phyloP scores from a whole-genome alignment of 2,329 filamentous ascomycete species.

The Talaromyces atroroseus region DNA sequence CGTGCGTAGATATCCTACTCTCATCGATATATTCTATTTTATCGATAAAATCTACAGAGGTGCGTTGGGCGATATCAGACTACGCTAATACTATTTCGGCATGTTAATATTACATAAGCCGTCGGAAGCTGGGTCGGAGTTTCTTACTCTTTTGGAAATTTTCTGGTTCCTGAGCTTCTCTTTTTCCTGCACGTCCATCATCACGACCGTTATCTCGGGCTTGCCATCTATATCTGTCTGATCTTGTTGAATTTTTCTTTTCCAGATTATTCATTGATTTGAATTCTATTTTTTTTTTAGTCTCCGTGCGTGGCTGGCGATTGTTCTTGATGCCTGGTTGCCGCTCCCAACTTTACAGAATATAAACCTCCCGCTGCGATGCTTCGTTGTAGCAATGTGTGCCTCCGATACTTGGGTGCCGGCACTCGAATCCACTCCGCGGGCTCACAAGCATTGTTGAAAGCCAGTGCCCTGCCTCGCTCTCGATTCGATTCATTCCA shows the following conservation, averaged over 20 bases:
- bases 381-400: slow-evolving; percentile 12
- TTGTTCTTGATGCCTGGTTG: not conserved
- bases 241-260: not conserved
- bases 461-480: not conserved
- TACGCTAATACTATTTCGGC: not conserved
- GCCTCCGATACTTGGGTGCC: slow-evolving; percentile 1
- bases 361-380: not conserved
- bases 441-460: slow-evolving; percentile 2
- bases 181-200: not conserved
- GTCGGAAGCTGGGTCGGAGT: not conserved
- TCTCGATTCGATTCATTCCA: not conserved
- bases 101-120: not conserved
- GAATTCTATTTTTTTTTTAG: not conserved
- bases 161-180: slow-evolving; percentile 1
- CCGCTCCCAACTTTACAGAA: not conserved
- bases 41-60: no score
- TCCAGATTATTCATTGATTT: not conserved
- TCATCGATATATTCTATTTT: no score
- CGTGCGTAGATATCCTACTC: no score
- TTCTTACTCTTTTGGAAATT: slow-evolving; percentile 11
- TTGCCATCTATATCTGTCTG: not conserved
- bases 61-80: no score
- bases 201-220: not conserved
- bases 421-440: not conserved
- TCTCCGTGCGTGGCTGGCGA: not conserved